phyloP scores from a whole-genome alignment of 495 filamentous ascomycete genomes.

The Penicillium cosmopolitanum region DNA sequence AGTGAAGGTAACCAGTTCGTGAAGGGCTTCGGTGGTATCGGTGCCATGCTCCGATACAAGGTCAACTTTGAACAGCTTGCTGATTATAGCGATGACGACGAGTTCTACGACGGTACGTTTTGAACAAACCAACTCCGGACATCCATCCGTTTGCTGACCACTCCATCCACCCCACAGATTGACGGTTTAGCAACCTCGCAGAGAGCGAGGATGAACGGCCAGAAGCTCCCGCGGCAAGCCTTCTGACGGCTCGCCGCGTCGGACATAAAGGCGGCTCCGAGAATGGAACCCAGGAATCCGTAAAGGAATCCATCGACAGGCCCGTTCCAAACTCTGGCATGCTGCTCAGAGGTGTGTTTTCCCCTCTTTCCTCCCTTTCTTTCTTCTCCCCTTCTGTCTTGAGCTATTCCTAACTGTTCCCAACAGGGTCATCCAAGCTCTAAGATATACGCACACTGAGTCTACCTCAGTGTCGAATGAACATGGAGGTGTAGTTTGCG shows the following conservation, averaged over 20 bases:
- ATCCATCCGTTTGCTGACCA: slow-evolving; percentile 18
- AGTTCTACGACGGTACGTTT: slow-evolving; percentile 87
- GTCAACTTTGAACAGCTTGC: slow-evolving; percentile 99
- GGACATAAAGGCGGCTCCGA: slow-evolving; percentile 43
- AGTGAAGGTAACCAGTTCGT: slow-evolving; percentile 99
- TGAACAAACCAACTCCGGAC: too few relatives aligned
- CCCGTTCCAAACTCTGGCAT: slow-evolving; percentile 40
- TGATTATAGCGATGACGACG: slow-evolving; percentile 94
- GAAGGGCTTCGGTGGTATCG: slow-evolving; percentile 98
- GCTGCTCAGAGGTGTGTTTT: slow-evolving; percentile 46
- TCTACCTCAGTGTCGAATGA: slow-evolving; percentile 31
- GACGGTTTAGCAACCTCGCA: slow-evolving; percentile 91
- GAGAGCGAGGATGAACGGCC: slow-evolving; percentile 81
- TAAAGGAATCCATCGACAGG: slow-evolving; percentile 33
- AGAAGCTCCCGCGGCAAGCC: slow-evolving; percentile 66
- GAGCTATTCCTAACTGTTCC: neutral
- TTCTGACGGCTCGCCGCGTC: slow-evolving; percentile 62
- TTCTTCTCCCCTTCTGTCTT: neutral
- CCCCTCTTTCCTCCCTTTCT: neutral
- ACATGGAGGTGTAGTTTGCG: slow-evolving; percentile 33
- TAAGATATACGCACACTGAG: slow-evolving; percentile 37
- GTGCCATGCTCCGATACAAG: slow-evolving; percentile 96
- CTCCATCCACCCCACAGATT: slow-evolving; percentile 60
- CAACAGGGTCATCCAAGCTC: slow-evolving; percentile 52
- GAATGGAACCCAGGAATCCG: slow-evolving; percentile 39